phyloP scores from a whole-genome alignment of 805 yeast species.

The Kuraishia hungarica region DNA sequence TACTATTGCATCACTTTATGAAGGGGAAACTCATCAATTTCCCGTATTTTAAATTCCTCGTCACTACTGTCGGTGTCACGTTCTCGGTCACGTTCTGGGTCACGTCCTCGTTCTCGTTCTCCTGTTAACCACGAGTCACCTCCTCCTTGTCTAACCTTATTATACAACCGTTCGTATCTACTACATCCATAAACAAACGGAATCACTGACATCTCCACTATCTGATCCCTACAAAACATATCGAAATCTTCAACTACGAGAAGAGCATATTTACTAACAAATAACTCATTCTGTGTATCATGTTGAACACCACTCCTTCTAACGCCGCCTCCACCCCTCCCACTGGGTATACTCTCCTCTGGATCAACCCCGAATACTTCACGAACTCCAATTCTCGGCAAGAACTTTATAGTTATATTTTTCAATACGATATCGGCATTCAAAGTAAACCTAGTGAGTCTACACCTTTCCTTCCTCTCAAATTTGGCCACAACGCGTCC shows the following conservation, averaged over 20 bases:
- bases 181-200: slow-evolving; percentile 2
- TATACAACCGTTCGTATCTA: neutral
- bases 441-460: slow-evolving; percentile 25
- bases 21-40: slow-evolving; percentile 5
- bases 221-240: slow-evolving; percentile 4
- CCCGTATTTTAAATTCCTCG: neutral
- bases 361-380: slow-evolving; percentile 1
- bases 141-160: neutral
- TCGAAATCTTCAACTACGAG: slow-evolving; percentile 6
- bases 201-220: slow-evolving; percentile 1
- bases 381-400: slow-evolving; percentile 5
- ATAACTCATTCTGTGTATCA: neutral
- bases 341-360: slow-evolving; percentile 5
- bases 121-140: neutral
- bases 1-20: too few species aligned
- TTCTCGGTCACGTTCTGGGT: slow-evolving; percentile 1
- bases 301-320: too few species aligned
- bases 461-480: slow-evolving; percentile 22
- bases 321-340: neutral
- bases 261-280: slow-evolving; percentile 1
- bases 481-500: slow-evolving; percentile 12
- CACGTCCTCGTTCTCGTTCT: neutral
- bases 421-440: slow-evolving; percentile 21
- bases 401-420: slow-evolving; percentile 19
- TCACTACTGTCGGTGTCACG: neutral